Percentiles rank a stretch among this genome's conserved stretches.
Conservation (phyloP, 164 flowering plant genomes). For the Liquidambar formosana region DNA sequence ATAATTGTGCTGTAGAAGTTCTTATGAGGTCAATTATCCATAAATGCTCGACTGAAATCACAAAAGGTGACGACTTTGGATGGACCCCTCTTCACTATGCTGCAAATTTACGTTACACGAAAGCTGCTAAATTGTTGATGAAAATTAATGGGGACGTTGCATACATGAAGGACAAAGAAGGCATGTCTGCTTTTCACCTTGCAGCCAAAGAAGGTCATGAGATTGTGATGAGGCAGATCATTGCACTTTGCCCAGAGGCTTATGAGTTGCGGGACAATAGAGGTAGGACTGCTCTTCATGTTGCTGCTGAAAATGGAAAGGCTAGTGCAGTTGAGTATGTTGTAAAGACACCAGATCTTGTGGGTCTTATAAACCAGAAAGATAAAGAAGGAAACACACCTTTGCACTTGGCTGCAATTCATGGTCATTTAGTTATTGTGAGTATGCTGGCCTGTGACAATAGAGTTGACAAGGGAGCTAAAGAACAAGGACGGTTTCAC, state of each 20-base stretch:
- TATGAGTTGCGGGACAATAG: constrained; percentile 9
- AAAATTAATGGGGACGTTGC: neutral
- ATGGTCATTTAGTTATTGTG: neutral
- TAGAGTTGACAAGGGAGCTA: constrained; percentile 16
- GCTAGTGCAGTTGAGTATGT: constrained; percentile 4
- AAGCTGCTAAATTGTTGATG: constrained; percentile 5
- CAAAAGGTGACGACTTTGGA: constrained; percentile 13
- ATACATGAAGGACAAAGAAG: constrained; percentile 15
- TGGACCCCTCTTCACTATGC: constrained; percentile 28
- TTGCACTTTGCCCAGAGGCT: neutral
- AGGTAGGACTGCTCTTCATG: constrained; percentile 21
- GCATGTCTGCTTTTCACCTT: constrained; percentile 16
- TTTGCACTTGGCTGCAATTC: constrained; percentile 21
- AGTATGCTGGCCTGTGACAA: constrained; percentile 1
- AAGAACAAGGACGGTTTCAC: constrained; percentile 9
- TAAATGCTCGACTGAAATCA: neutral
- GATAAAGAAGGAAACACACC: constrained; percentile 28
- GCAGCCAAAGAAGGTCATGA: constrained; percentile 17
- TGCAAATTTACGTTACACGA: constrained; percentile 2
- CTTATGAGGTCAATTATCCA: neutral
- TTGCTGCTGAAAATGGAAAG: constrained; percentile 15
- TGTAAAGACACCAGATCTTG: neutral
- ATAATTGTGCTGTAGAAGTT: no score
- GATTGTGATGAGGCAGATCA: neutral
- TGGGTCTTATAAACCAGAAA: constrained; percentile 14